Percentiles rank a stretch among this genome's conserved stretches.
Evolutionary conservation across 2,329 filamentous ascomycete species (phyloP).

Genomic region (Stylonectria norvegica): DNA sequence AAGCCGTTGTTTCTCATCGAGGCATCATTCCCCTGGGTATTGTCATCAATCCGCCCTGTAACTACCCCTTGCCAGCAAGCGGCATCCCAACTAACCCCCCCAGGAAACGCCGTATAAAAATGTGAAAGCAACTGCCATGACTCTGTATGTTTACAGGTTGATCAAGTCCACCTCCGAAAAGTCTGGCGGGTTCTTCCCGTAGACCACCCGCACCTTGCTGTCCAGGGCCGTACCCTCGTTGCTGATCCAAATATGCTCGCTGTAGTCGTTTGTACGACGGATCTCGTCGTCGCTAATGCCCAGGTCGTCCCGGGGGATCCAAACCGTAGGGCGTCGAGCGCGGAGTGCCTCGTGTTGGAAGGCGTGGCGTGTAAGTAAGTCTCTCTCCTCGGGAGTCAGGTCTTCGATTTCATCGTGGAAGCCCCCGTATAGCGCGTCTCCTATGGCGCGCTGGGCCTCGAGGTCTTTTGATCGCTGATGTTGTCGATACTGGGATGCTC

Average conservation of each 20-base stretch:
- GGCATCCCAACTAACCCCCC: conserved; percentile 4
- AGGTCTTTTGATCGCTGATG: conserved; percentile 57
- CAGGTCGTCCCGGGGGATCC: conserved; percentile 88
- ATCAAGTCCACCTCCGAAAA: conserved; percentile 88
- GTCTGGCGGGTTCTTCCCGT: conserved; percentile 80
- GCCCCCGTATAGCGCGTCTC: conserved; percentile 78
- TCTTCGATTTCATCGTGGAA: conserved; percentile 94
- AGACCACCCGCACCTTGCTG: conserved; percentile 77
- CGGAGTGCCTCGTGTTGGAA: conserved; percentile 89
- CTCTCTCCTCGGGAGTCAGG: conserved; percentile 82
- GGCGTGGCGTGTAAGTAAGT: conserved; percentile 77
- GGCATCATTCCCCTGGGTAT: conserved; percentile 11
- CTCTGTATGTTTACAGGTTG: conserved; percentile 52
- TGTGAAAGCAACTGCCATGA: conserved; percentile 2
- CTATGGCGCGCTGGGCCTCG: conserved; percentile 70
- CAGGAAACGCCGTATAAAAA: conserved; percentile 7
- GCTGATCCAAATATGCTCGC: conserved; percentile 83
- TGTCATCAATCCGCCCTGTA: conserved; percentile 4
- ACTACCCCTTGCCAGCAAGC: conserved; percentile 21
- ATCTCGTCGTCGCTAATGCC: conserved; percentile 93
- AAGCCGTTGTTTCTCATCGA: neutral
- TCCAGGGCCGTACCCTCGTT: conserved; percentile 90
- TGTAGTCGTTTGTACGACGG: conserved; percentile 69
- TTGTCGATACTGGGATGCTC: conserved; percentile 46
- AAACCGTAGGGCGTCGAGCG: conserved; percentile 80